Conservation (phyloP, 371 early-diverging fungal species). For the Batrachochytrium dendrobatidis region DNA sequence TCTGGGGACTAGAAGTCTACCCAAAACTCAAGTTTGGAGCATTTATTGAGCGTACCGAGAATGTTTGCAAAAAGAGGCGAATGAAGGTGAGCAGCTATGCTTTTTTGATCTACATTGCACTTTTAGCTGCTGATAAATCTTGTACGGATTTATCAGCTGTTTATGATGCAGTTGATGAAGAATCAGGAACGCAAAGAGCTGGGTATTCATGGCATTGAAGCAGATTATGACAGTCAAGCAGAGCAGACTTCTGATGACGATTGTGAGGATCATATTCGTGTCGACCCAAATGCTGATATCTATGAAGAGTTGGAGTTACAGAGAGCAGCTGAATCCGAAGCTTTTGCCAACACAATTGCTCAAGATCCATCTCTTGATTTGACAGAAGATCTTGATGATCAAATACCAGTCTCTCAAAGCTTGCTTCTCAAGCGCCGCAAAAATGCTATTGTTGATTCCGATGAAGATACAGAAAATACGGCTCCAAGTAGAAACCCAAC, state of each 20-base stretch:
- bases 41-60: constrained; percentile 36
- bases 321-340: background rate
- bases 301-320: background rate
- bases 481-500: background rate
- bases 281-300: background rate
- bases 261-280: background rate
- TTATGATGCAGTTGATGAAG: constrained; percentile 3
- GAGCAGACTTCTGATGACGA: background rate
- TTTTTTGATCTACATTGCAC: background rate
- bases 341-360: background rate
- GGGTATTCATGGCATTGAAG: background rate
- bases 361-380: background rate
- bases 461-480: background rate
- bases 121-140: background rate
- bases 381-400: too few species aligned
- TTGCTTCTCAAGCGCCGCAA: background rate
- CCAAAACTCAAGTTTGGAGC: constrained; percentile 39
- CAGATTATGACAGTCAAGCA: background rate
- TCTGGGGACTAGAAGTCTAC: constrained; percentile 50
- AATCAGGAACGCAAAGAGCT: constrained; percentile 5
- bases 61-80: constrained; percentile 26
- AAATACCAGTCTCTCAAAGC: too few species aligned
- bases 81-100: constrained; percentile 19
- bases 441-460: background rate
- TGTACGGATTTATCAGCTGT: constrained; percentile 2